Conservation (phyloP, 148 eudicot species). For the Fallopia convolvulus region DNA sequence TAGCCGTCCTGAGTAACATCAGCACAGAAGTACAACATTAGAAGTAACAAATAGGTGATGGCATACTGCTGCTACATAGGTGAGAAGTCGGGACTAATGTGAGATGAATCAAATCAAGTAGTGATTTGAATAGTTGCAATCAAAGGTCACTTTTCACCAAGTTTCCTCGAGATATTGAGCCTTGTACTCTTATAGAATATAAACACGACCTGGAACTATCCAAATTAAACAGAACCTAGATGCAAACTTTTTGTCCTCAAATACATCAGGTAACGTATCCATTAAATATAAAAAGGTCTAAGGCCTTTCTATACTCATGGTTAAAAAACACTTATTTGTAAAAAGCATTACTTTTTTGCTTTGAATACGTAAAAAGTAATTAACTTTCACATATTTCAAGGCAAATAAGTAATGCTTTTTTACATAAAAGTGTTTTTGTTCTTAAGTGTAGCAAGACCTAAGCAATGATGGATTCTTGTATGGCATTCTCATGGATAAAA, state of each 20-base stretch:
- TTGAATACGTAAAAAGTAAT: too few relatives aligned
- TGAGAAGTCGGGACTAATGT: not conserved
- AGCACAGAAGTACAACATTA: not conserved
- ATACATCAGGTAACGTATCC: not conserved
- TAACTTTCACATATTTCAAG: too few relatives aligned
- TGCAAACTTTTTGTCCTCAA: not conserved
- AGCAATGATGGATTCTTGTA: not conserved
- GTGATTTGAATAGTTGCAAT: not conserved
- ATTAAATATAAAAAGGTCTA: too few relatives aligned
- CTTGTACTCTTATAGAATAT: not conserved
- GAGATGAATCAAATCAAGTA: not conserved
- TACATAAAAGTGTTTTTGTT: too few relatives aligned
- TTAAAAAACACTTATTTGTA: too few relatives aligned
- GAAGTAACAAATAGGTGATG: not conserved
- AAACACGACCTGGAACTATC: not conserved
- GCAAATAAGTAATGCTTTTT: too few relatives aligned
- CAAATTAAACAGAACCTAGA: not conserved
- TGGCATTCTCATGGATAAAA: not conserved
- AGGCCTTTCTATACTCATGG: too few relatives aligned
- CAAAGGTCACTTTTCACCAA: not conserved
- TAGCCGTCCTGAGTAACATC: not conserved
- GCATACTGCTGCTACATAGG: not conserved
- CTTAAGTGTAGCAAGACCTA: too few relatives aligned
- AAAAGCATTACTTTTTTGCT: too few relatives aligned
- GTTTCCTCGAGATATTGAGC: not conserved